Evolutionary conservation across 2,329 filamentous ascomycete species (phyloP).

Genomic region (Stemphylium vesicarium): DNA sequence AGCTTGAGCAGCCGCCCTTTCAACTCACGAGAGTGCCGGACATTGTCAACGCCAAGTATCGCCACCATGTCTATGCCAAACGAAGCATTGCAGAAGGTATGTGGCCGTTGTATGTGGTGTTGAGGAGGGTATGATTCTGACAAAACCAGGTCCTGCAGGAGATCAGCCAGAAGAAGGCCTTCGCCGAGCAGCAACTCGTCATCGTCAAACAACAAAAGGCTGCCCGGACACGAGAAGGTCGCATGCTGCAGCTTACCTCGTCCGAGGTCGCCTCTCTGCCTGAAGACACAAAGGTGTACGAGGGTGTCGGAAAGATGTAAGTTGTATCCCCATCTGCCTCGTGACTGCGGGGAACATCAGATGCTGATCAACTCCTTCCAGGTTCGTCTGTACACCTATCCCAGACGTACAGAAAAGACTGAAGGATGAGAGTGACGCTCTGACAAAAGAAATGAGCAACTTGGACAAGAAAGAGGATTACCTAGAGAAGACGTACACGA

Average conservation of each 20-base stretch:
- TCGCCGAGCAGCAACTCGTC: constrained; percentile 89
- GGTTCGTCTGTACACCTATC: constrained; percentile 85
- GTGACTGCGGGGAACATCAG: not conserved
- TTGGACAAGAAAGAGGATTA: constrained; percentile 90
- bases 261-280: constrained; percentile 82
- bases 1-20: constrained; percentile 25
- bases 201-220: constrained; percentile 84
- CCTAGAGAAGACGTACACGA: constrained; percentile 92
- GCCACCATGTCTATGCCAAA: constrained; percentile 87
- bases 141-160: constrained; percentile 78
- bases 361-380: constrained; percentile 48
- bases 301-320: constrained; percentile 96
- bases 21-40: constrained; percentile 5
- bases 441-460: constrained; percentile 79
- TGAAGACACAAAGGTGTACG: constrained; percentile 80
- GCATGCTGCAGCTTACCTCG: constrained; percentile 84
- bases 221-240: constrained; percentile 84
- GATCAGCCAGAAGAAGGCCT: constrained; percentile 87
- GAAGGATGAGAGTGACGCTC: constrained; percentile 72
- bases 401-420: constrained; percentile 77
- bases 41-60: constrained; percentile 7
- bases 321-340: constrained; percentile 2
- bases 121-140: constrained; percentile 1
- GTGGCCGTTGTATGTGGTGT: not conserved
- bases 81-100: constrained; percentile 89